A percentile compares a stretch with the other conserved stretches of the same genome.
Evolutionary conservation across 2,329 filamentous ascomycete species (phyloP).

Genomic region (Periconia macrospinosa): DNA sequence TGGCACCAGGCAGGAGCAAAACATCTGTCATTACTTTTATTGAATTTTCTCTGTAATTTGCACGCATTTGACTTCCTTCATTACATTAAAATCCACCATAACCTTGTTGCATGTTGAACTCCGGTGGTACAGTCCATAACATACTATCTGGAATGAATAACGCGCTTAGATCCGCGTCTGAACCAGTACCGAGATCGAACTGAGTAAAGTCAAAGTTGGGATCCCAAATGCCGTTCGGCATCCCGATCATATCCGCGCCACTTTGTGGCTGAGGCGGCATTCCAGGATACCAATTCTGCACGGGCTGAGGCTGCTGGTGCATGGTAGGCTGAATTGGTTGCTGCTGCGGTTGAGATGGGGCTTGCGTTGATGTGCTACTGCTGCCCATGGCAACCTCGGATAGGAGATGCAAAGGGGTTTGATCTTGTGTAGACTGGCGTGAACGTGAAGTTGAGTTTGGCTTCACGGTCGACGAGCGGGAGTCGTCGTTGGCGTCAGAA

Average conservation of each 20-base stretch:
- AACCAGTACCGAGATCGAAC: constrained; percentile 39
- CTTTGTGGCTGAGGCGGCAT: constrained; percentile 15
- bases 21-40: too few relatives aligned
- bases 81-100: constrained; percentile 4
- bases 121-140: constrained; percentile 30
- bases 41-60: too few relatives aligned
- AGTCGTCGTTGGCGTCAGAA: constrained; percentile 22
- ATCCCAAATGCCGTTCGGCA: constrained; percentile 33
- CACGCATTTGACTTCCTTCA: too few relatives aligned
- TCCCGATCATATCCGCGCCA: constrained; percentile 26
- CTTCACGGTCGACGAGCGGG: constrained; percentile 19
- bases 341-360: constrained; percentile 5
- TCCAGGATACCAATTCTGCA: constrained; percentile 28
- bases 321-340: constrained; percentile 9
- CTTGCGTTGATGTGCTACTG: constrained; percentile 19
- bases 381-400: constrained; percentile 46
- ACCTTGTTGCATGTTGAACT: constrained; percentile 4
- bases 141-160: constrained; percentile 41
- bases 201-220: constrained; percentile 41
- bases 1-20: too few relatives aligned
- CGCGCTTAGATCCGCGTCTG: constrained; percentile 39
- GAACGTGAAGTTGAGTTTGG: constrained; percentile 15
- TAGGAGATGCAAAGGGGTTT: constrained; percentile 42
- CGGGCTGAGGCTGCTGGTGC: constrained; percentile 10
- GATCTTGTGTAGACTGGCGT: constrained; percentile 31